Evolutionary conservation across 129 eudicot species (phyloP), one percentile per base, ranked within the genome.

Genomic region (Artemisia argyi): DNA sequence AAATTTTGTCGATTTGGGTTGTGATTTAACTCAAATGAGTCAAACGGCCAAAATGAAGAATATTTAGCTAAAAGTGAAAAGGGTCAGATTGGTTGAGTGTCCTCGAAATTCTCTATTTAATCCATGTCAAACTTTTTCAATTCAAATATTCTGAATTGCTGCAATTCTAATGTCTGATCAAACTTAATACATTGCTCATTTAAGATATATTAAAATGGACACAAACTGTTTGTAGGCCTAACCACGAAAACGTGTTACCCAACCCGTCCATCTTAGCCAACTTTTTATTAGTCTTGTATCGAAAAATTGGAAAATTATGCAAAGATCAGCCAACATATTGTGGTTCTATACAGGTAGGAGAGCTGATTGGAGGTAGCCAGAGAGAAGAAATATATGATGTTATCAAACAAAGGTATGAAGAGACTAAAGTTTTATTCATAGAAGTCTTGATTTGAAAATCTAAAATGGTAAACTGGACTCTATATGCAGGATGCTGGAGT

Each of bases 11-110:
- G 7, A 32, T 32, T 77, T 96, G 79, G 89, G 87, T 79, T 96
- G 98, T 19, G 98, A 93, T 76, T 96, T 93, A 46, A 85, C 89
- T 76, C 96, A 96, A 72, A 96, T 96, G 82, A 93, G 98, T 80
- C 95, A 93, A 84, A 89, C 95, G 81, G 98, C 0, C 42, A 3
- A 32, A 32, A 32, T 5, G 42, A 32, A 4, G 3, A 32, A 4
- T 32, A 32, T 5, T 32, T 32, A 5, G 42, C 42, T 28, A 28
- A 28, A 28, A 28, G 32, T 28, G 32, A 28, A 28, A 28, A 4
- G 32, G 32, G 32, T 28, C 32, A 28, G 4, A 28, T 28, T 28
- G 32, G 32, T 28, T 4, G 4, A 28, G 32, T 28, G 7, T 32
- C 42, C 0, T 32, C 7, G 1, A 32, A 32, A 32, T 32, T 5